Percentiles rank a stretch among this genome's conserved stretches.
Conservation (phyloP, 169 alveolate genomes). For the Eimeria sp. region DNA sequence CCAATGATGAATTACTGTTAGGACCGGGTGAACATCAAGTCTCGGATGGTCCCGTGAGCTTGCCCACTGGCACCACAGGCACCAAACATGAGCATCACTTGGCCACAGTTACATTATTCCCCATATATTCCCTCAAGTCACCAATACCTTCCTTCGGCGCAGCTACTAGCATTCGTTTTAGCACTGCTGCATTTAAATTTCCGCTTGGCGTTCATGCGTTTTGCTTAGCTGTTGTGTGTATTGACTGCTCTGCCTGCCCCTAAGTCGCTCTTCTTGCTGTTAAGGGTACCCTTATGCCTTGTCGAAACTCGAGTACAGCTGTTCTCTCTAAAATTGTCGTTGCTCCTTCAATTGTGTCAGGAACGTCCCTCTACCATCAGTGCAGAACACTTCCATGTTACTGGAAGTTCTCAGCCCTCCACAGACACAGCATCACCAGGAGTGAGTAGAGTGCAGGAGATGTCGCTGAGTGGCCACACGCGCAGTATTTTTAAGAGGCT, state of each 20-base stretch:
- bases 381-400: not conserved
- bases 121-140: not conserved
- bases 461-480: not conserved
- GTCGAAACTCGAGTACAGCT: not conserved
- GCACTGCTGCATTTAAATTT: not conserved
- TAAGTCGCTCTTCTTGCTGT: not conserved
- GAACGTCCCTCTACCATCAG: not conserved
- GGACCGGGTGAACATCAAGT: not conserved
- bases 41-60: not conserved
- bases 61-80: not conserved
- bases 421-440: not conserved
- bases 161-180: not conserved
- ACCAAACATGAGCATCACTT: not conserved
- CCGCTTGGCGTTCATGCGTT: not conserved
- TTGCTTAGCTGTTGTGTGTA: not conserved
- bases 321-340: not conserved
- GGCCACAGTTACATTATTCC: not conserved
- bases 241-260: not conserved
- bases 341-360: not conserved
- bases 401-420: not conserved
- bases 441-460: not conserved
- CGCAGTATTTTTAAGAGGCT: not conserved
- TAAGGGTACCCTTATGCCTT: not conserved
- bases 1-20: not conserved
- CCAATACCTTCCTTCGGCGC: not conserved